Conservation (phyloP, 768 basidiomycete genomes). For the Tricholoma sp. region DNA sequence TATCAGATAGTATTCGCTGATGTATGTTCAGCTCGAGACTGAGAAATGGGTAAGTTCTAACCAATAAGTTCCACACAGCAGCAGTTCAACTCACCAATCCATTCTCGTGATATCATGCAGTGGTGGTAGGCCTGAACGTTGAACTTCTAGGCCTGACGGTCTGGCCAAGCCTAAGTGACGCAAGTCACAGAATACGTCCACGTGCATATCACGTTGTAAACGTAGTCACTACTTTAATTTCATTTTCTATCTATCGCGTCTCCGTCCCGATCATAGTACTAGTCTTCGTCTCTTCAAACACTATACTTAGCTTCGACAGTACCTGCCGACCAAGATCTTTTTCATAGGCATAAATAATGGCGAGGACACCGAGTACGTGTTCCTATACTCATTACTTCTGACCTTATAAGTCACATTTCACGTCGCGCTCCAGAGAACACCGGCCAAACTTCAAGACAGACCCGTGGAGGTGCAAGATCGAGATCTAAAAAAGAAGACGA, state of each 20-base stretch:
- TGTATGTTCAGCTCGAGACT: constrained; percentile 79
- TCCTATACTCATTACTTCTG: background rate
- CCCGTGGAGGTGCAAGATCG: constrained; percentile 12
- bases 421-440: background rate
- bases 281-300: no score
- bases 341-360: constrained; percentile 13
- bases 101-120: constrained; percentile 20
- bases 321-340: no score
- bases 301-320: no score
- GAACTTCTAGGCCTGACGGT: no score
- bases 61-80: background rate
- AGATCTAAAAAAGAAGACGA: constrained; percentile 10
- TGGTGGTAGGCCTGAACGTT: no score
- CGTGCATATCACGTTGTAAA: background rate
- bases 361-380: constrained; percentile 18
- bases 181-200: background rate
- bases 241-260: background rate
- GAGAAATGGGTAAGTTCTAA: constrained; percentile 3
- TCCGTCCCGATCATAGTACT: no score
- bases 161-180: no score
- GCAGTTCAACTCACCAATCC: constrained; percentile 39
- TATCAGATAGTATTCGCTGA: constrained; percentile 69
- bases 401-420: background rate
- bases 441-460: constrained; percentile 14
- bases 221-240: background rate